phyloP scores from a whole-genome alignment of 2,329 filamentous ascomycete genomes.

The Monilinia vaccinii-corymbosi region DNA sequence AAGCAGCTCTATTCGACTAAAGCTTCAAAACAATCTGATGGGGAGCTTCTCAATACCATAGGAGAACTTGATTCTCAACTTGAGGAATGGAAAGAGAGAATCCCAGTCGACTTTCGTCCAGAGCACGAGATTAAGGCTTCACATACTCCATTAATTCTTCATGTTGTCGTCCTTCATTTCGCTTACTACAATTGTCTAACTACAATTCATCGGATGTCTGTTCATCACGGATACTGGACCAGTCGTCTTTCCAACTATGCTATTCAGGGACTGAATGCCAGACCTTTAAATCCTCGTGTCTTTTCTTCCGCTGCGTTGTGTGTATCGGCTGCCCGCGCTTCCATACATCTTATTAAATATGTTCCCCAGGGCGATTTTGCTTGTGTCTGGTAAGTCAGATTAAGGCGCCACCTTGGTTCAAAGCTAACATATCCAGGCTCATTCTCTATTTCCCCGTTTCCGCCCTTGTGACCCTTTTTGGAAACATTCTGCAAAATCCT shows the following conservation, averaged over 20 bases:
- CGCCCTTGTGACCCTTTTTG: slow-evolving; percentile 87
- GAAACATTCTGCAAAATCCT: slow-evolving; percentile 93
- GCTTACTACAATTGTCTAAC: slow-evolving; percentile 97
- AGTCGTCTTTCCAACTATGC: slow-evolving; percentile 90
- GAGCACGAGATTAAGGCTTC: slow-evolving; percentile 92
- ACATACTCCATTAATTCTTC: slow-evolving; percentile 86
- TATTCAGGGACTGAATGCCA: slow-evolving; percentile 84
- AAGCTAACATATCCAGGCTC: slow-evolving; percentile 47
- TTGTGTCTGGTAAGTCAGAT: slow-evolving; percentile 74
- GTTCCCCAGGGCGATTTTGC: slow-evolving; percentile 91
- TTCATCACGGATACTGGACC: slow-evolving; percentile 97
- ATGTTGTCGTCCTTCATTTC: slow-evolving; percentile 90
- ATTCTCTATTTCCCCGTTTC: slow-evolving; percentile 96
- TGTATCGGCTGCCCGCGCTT: slow-evolving; percentile 84
- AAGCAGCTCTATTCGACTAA: slow-evolving; percentile 87
- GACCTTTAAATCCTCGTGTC: slow-evolving; percentile 83
- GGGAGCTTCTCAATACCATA: slow-evolving; percentile 89
- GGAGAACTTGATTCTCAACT: slow-evolving; percentile 84
- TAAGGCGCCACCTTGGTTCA: neutral
- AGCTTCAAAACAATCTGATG: slow-evolving; percentile 83
- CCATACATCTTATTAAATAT: slow-evolving; percentile 90
- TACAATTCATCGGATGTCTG: slow-evolving; percentile 96
- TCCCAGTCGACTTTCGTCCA: slow-evolving; percentile 92
- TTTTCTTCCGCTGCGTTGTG: slow-evolving; percentile 91
- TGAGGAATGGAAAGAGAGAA: slow-evolving; percentile 93